phyloP scores from a whole-genome alignment of 2,329 filamentous ascomycete species.

The Penicillium sclerotigenum region DNA sequence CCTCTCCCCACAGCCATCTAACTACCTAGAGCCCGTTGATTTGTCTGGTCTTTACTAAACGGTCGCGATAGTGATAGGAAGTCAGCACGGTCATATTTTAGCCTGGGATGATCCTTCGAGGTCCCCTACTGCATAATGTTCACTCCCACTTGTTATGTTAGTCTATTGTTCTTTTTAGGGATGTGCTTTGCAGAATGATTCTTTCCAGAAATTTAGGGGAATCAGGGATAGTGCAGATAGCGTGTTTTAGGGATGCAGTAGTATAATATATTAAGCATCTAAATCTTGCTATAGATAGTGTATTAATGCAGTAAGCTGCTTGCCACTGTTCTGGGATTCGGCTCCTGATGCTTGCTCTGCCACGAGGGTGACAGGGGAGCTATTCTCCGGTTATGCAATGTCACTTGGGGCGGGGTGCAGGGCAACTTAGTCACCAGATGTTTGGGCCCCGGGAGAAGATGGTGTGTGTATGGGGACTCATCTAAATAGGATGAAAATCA shows the following conservation, averaged over 20 bases:
- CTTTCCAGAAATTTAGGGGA: constrained; percentile 9
- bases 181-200: constrained; percentile 8
- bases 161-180: background rate
- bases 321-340: background rate
- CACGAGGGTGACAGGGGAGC: constrained; percentile 6
- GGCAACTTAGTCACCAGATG: background rate
- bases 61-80: background rate
- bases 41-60: background rate
- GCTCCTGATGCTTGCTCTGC: constrained; percentile 6
- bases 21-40: background rate
- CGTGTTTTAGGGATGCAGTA: constrained; percentile 10
- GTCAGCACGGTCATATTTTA: background rate
- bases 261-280: background rate
- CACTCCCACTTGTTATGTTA: background rate
- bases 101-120: background rate
- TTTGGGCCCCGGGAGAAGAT: background rate
- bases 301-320: background rate
- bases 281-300: background rate
- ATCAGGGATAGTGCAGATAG: constrained; percentile 5
- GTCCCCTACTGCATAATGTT: background rate
- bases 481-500: background rate
- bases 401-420: background rate
- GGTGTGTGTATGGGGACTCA: background rate
- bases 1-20: background rate
- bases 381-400: constrained; percentile 5